Conservation (phyloP, 495 filamentous ascomycete genomes). For the Aspergillus sclerotiicarbonarius region DNA sequence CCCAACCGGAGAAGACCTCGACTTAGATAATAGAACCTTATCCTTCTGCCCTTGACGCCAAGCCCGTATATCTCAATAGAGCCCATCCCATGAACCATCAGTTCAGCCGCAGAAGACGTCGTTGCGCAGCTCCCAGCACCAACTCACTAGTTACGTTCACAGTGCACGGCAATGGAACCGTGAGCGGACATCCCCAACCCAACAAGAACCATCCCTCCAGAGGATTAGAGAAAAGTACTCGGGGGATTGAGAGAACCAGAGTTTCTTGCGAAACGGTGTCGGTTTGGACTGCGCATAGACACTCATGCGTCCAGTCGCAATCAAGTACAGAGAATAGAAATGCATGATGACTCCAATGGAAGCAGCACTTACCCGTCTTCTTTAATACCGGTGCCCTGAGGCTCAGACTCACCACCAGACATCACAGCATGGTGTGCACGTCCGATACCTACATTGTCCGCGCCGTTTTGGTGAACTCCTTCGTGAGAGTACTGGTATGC, state of each 20-base stretch:
- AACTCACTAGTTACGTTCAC: neutral
- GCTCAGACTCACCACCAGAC: constrained; percentile 30
- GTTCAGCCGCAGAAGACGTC: constrained; percentile 5
- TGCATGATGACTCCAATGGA: constrained; percentile 26
- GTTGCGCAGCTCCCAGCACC: constrained; percentile 1
- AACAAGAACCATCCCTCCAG: neutral
- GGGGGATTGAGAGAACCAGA: neutral
- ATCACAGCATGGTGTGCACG: constrained; percentile 33
- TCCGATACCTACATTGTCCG: constrained; percentile 55
- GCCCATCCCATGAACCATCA: constrained; percentile 17
- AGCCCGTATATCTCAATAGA: constrained; percentile 9
- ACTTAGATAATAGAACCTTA: constrained; percentile 13
- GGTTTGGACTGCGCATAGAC: neutral
- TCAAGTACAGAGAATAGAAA: constrained; percentile 11
- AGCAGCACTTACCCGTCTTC: constrained; percentile 92
- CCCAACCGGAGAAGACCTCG: constrained; percentile 13
- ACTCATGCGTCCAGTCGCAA: neutral
- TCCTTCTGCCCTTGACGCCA: constrained; percentile 9
- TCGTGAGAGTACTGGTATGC: constrained; percentile 44
- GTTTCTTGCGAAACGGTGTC: neutral
- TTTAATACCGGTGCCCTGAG: constrained; percentile 72
- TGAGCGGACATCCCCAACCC: neutral
- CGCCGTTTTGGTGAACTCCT: constrained; percentile 60
- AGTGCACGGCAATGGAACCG: neutral
- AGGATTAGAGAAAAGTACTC: neutral